Percentiles rank a stretch among this genome's conserved stretches.
Conservation (phyloP, 2,329 filamentous ascomycete species). For the Trichocomaceae sp. region DNA sequence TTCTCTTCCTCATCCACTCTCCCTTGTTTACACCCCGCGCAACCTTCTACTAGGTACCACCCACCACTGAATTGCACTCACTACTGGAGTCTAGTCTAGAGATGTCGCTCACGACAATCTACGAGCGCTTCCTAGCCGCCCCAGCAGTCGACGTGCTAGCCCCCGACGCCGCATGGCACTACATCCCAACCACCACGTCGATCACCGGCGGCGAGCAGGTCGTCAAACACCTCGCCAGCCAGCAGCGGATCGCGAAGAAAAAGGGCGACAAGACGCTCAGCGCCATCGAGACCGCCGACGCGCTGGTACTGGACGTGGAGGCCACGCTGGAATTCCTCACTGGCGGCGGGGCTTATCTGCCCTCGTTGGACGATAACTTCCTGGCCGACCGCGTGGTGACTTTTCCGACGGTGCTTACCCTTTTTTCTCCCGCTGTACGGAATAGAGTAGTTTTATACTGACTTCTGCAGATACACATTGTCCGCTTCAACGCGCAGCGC, state of each 20-base stretch:
- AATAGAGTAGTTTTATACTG: not conserved
- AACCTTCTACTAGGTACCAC: no score
- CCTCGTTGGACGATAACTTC: slow-evolving; percentile 89
- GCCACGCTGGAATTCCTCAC: slow-evolving; percentile 74
- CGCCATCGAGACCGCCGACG: slow-evolving; percentile 63
- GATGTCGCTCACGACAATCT: slow-evolving; percentile 46
- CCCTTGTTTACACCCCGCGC: not conserved
- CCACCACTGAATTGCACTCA: no score
- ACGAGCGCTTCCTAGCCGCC: slow-evolving; percentile 65
- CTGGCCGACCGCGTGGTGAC: slow-evolving; percentile 72
- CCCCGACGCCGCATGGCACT: slow-evolving; percentile 66
- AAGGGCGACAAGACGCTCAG: slow-evolving; percentile 72
- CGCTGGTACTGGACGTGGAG: slow-evolving; percentile 70
- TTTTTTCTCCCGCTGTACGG: not conserved
- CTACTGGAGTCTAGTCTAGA: no score
- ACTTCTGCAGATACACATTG: slow-evolving; percentile 67
- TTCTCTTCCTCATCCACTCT: not conserved
- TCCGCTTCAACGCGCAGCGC: slow-evolving; percentile 67
- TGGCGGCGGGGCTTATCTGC: slow-evolving; percentile 79
- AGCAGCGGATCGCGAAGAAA: slow-evolving; percentile 71
- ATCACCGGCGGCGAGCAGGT: slow-evolving; percentile 67
- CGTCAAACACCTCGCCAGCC: slow-evolving; percentile 68
- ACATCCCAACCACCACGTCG: slow-evolving; percentile 79
- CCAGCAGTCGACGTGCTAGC: slow-evolving; percentile 59
- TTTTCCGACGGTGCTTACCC: slow-evolving; percentile 64